Percentiles rank a stretch among this genome's conserved stretches.
Evolutionary conservation across 176 grass and related monocot species (phyloP).

Genomic region (Aegilops bicornis): DNA sequence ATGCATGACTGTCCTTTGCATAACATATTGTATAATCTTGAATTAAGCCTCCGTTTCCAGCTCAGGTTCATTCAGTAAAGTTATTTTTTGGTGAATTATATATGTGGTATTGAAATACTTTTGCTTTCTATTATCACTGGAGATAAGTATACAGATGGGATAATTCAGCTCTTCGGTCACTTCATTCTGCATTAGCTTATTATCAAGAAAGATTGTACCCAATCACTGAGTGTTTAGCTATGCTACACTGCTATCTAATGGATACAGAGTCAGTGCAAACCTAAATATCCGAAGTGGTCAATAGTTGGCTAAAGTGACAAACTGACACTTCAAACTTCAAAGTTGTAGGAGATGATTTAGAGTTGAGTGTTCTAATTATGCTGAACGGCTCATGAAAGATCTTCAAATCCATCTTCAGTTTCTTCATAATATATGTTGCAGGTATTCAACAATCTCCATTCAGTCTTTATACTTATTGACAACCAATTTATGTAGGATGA

Average conservation of each 20-base stretch:
- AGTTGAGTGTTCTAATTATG: neutral
- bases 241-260: neutral
- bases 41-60: neutral
- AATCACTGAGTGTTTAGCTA: neutral
- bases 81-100: conserved; percentile 11
- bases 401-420: neutral
- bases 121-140: neutral
- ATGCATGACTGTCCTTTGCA: neutral
- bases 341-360: neutral
- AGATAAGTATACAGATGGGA: neutral
- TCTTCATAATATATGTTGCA: neutral
- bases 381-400: conserved; percentile 7
- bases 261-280: conserved; percentile 6
- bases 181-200: neutral
- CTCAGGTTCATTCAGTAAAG: neutral
- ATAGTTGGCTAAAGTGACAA: neutral
- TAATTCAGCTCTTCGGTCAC: neutral
- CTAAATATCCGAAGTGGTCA: neutral
- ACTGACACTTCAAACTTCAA: neutral
- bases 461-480: neutral
- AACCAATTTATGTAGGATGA: conserved; percentile 1
- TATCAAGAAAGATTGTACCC: neutral
- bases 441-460: conserved; percentile 1
- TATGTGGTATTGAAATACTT: neutral
- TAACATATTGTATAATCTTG: neutral